These are phyloP conservation scores for Mycosphaerella sp. DNA, from an alignment of 2,329 filamentous ascomycete genomes.

Conservation along the genomic window DNA sequence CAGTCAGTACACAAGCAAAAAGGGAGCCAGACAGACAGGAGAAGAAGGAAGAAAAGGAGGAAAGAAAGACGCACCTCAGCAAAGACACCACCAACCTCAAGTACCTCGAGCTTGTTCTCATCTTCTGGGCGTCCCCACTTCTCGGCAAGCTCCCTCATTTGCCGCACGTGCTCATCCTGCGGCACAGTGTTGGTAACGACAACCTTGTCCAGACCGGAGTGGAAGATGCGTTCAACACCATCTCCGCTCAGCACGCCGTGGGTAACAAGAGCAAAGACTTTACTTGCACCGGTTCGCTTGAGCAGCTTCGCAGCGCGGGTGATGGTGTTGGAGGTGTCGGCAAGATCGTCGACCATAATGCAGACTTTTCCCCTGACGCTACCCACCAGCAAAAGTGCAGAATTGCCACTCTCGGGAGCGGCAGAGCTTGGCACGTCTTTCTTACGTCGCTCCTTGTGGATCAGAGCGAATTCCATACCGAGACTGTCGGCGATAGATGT, in stretches of 20 bases:
- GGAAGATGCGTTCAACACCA: slow-evolving; percentile 89
- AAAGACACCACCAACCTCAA: slow-evolving; percentile 84
- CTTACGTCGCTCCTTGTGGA: slow-evolving; percentile 95
- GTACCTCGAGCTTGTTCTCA: slow-evolving; percentile 68
- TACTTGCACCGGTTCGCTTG: slow-evolving; percentile 84
- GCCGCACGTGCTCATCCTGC: slow-evolving; percentile 68
- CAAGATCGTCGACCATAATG: slow-evolving; percentile 89
- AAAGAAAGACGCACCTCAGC: slow-evolving; percentile 60
- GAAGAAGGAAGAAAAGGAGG: slow-evolving; percentile 18
- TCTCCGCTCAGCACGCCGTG: slow-evolving; percentile 95
- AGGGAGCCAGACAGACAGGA: background rate
- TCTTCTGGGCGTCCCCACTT: slow-evolving; percentile 52
- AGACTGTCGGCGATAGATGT: slow-evolving; percentile 91
- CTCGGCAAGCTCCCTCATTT: slow-evolving; percentile 20
- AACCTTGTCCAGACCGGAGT: slow-evolving; percentile 85
- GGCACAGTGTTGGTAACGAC: slow-evolving; percentile 94
- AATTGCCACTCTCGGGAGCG: slow-evolving; percentile 35
- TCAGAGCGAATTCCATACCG: slow-evolving; percentile 91
- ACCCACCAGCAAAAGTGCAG: slow-evolving; percentile 88
- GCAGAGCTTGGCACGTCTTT: slow-evolving; percentile 37
- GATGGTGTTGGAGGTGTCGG: slow-evolving; percentile 95
- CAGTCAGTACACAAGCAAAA: background rate
- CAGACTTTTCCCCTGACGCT: slow-evolving; percentile 74
- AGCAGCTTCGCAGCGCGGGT: slow-evolving; percentile 93
- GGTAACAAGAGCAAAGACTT: slow-evolving; percentile 86